Evolutionary conservation across 2,329 filamentous ascomycete species (phyloP).

Genomic region (Neofusicoccum laricinum): DNA sequence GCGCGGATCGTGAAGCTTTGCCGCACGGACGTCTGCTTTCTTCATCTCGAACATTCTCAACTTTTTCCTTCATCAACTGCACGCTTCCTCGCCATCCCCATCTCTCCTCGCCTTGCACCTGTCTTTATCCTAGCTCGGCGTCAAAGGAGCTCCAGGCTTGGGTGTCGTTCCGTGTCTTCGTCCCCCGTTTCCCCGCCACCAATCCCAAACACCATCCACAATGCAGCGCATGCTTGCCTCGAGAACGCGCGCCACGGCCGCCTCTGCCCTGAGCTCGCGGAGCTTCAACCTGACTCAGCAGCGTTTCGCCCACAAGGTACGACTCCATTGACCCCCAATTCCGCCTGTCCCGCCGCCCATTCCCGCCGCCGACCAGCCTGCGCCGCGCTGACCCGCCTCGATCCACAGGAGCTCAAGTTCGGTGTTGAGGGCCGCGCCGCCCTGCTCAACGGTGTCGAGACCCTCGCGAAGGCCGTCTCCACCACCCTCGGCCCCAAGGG

Average conservation of each 20-base stretch:
- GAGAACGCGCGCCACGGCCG: conserved; percentile 73
- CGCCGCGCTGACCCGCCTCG: conserved; percentile 16
- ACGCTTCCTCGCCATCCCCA: conserved; percentile 4
- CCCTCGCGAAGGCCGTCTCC: conserved; percentile 90
- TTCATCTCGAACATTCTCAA: conserved; percentile 12
- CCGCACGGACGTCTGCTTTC: background rate
- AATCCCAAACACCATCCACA: conserved; percentile 37
- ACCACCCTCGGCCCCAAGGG: conserved; percentile 97
- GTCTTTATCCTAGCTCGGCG: background rate
- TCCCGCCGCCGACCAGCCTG: conserved; percentile 25
- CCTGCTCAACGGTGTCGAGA: conserved; percentile 92
- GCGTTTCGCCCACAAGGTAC: conserved; percentile 95
- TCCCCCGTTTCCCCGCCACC: background rate
- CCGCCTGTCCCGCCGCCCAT: conserved; percentile 18
- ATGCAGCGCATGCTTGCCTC: conserved; percentile 97
- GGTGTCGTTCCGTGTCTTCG: background rate
- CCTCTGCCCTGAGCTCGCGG: conserved; percentile 59
- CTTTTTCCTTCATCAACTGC: conserved; percentile 14
- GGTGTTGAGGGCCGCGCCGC: conserved; percentile 89
- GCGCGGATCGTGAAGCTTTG: background rate
- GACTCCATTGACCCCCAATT: conserved; percentile 21
- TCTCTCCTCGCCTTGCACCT: conserved; percentile 5
- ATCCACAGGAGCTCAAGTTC: conserved; percentile 90
- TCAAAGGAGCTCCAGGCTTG: conserved; percentile 10
- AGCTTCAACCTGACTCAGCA: conserved; percentile 78